Percentiles rank a stretch among this genome's conserved stretches.
Conservation (phyloP, 306 rosid genomes). For the Rosa lucieae region DNA sequence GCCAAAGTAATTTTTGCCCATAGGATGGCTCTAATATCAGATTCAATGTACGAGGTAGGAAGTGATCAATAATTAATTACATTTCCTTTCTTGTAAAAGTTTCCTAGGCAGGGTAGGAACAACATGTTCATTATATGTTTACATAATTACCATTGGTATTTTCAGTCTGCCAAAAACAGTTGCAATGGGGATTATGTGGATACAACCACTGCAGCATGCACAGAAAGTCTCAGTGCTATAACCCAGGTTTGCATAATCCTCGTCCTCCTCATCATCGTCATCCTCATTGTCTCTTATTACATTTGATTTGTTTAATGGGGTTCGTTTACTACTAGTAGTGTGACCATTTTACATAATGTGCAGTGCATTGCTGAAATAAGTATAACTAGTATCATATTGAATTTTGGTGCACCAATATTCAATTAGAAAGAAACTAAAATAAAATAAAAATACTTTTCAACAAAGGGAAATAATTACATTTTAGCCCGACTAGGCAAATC, state of each 20-base stretch:
- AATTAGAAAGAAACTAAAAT: not conserved
- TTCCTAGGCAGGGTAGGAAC: not conserved
- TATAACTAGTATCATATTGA: not conserved
- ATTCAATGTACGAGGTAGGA: constrained; percentile 21
- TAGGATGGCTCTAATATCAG: constrained; percentile 29
- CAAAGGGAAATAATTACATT: not conserved
- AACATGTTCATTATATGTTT: not conserved
- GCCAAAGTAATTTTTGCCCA: constrained; percentile 11
- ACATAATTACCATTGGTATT: not conserved
- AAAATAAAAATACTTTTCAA: not conserved
- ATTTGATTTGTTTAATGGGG: not conserved
- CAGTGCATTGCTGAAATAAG: constrained; percentile 24
- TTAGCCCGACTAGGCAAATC: not conserved
- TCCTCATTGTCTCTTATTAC: not conserved
- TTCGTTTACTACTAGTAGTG: not conserved
- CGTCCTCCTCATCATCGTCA: not conserved
- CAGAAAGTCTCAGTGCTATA: constrained; percentile 8
- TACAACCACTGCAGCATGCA: constrained; percentile 8
- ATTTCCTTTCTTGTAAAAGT: not conserved
- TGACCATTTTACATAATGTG: not conserved
- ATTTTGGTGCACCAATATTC: not conserved
- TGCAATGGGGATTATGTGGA: constrained; percentile 28
- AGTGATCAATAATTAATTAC: not conserved
- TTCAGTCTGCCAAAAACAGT: constrained; percentile 23
- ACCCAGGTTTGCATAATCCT: constrained; percentile 6